A percentile compares a stretch with the other conserved stretches of the same genome.
Conservation (phyloP, 2,329 filamentous ascomycete species). For the Alternaria solani region DNA sequence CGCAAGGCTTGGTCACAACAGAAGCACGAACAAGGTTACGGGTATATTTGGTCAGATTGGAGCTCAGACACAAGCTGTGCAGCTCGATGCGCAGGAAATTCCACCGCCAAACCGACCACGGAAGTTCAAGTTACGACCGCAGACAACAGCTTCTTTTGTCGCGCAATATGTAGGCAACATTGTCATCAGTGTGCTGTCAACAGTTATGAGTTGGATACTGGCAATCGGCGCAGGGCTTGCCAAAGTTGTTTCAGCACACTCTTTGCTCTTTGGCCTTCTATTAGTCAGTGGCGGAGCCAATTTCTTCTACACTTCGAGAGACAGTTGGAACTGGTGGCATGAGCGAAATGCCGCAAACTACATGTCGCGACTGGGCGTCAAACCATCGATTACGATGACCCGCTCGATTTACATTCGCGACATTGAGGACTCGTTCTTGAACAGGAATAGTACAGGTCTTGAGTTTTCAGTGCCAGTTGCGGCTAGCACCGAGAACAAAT, state of each 20-base stretch:
- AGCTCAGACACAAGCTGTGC: slow-evolving; percentile 69
- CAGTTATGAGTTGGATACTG: slow-evolving; percentile 79
- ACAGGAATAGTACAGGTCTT: slow-evolving; percentile 45
- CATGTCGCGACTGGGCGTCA: slow-evolving; percentile 82
- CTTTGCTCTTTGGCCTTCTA: slow-evolving; percentile 75
- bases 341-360: slow-evolving; percentile 82
- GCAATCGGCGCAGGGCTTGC: slow-evolving; percentile 71
- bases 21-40: slow-evolving; percentile 78
- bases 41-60: slow-evolving; percentile 81
- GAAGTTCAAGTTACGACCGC: slow-evolving; percentile 57
- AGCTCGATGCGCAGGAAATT: slow-evolving; percentile 48
- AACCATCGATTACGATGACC: slow-evolving; percentile 81
- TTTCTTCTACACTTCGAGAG: slow-evolving; percentile 75
- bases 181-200: slow-evolving; percentile 76
- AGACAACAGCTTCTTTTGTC: slow-evolving; percentile 72
- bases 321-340: slow-evolving; percentile 81
- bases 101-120: slow-evolving; percentile 48
- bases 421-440: slow-evolving; percentile 69
- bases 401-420: slow-evolving; percentile 85
- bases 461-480: slow-evolving; percentile 27
- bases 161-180: slow-evolving; percentile 77
- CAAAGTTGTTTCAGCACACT: slow-evolving; percentile 74
- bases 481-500: slow-evolving; percentile 34
- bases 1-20: slow-evolving; percentile 74
- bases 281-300: slow-evolving; percentile 76